Evolutionary conservation across 805 yeast species (phyloP), one percentile per base, ranked within the genome.

Genomic region (Diddensiella caesifluorescens): DNA sequence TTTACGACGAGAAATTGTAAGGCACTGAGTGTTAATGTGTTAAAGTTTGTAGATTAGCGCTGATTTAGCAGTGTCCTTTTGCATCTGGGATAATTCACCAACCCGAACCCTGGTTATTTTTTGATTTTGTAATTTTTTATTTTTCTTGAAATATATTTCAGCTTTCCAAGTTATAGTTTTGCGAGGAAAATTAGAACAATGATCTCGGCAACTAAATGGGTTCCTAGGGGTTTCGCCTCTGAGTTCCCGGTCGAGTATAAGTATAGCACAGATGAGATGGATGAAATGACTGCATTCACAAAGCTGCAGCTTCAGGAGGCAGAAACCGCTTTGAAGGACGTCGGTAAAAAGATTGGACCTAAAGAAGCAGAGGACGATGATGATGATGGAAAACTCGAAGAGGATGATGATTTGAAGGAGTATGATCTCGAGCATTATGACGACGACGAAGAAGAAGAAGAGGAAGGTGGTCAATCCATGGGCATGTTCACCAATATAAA

Each of bases 131-230:
- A 9, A 25, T 9, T 25, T 25, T 25, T 25, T 25, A 9, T 9
- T 25, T 25, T 25, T 25, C 27, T 9, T 25, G 12, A 12, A 25
- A 9, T 25, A 25, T 12, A 12, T 25, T 9, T 9, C 12, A 25
- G 9, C 12, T 9, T 25, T 12, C 12, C 27, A 9, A 25, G n/a
- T n/a, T n/a, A n/a, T n/a, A n/a, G n/a, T n/a, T n/a, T n/a, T n/a
- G n/a, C n/a, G n/a, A n/a, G n/a, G n/a, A 9, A 31, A 21, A 31
- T 10, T 4, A 4, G 3, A 26, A 18, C 26, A 13, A 88, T 89
- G 95, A 82, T 90, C 50, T 87, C 98, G 29, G 83, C 97, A 21
- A 80, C 92, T 37, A 69, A 80, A 39, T 92, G 98, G 97, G 95
- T 90, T 19, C 97, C 97, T 38, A 77, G 95, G 56, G 98, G 98